A percentile compares a stretch with the other conserved stretches of the same genome.
Evolutionary conservation across 176 grass and related monocot genomes (phyloP).

Genomic region (Oryza longistaminata): DNA sequence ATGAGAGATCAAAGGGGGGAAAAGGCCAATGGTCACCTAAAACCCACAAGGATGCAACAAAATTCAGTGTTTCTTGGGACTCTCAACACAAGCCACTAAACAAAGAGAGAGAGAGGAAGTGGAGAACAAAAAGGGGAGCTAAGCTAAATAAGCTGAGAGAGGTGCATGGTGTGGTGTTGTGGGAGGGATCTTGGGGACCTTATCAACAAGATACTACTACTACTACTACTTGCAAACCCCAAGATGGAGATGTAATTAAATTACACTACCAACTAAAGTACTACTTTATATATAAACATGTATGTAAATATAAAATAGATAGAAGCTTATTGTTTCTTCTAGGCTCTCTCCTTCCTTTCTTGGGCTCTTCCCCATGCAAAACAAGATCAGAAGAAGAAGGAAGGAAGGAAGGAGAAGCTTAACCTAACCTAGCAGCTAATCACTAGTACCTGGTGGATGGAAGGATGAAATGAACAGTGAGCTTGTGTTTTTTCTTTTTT

Average conservation of each 20-base stretch:
- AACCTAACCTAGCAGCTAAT: conserved; percentile 21
- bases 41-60: conserved; percentile 53
- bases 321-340: conserved; percentile 2
- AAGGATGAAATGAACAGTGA: not conserved
- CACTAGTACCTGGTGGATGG: not conserved
- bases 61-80: conserved; percentile 62
- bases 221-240: conserved; percentile 34
- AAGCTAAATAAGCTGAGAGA: not conserved
- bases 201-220: conserved; percentile 54
- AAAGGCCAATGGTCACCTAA: conserved; percentile 46
- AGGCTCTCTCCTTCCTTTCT: conserved; percentile 25
- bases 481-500: not conserved
- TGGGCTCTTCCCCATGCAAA: conserved; percentile 55
- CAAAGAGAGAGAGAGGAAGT: not conserved
- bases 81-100: conserved; percentile 43
- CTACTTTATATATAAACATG: not conserved
- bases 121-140: conserved; percentile 46
- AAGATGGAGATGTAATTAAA: conserved; percentile 36
- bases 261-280: conserved; percentile 28
- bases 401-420: conserved; percentile 18
- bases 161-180: conserved; percentile 45
- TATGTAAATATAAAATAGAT: not conserved
- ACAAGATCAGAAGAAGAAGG: conserved; percentile 9
- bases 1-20: conserved; percentile 38
- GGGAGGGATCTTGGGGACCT: conserved; percentile 49